phyloP scores from a whole-genome alignment of 1,139 yeast genomes.

The Debaryomyces sp. region DNA sequence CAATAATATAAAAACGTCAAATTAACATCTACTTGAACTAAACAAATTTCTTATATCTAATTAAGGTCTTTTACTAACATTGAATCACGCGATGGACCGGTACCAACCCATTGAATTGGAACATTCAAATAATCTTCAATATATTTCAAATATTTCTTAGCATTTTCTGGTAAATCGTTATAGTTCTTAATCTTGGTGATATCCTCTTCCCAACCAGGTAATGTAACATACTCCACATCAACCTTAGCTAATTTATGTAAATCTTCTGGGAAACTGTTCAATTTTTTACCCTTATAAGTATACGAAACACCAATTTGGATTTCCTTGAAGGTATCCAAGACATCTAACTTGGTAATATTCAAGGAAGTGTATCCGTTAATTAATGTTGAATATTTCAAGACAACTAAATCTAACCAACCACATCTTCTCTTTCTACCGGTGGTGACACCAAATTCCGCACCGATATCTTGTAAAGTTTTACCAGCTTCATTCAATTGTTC shows the following conservation, averaged over 20 bases:
- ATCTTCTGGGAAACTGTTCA: constrained; percentile 91
- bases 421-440: constrained; percentile 99
- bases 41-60: constrained; percentile 4
- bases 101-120: constrained; percentile 96
- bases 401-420: constrained; percentile 98
- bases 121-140: constrained; percentile 84
- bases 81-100: constrained; percentile 94
- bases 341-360: constrained; percentile 94
- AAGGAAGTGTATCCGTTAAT: constrained; percentile 94
- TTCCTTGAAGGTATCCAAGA: constrained; percentile 85
- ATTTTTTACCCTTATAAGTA: constrained; percentile 70
- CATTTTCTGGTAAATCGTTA: constrained; percentile 84
- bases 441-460: constrained; percentile 97
- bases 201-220: constrained; percentile 93
- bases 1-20: neutral
- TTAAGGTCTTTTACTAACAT: constrained; percentile 56
- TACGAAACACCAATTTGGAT: constrained; percentile 86
- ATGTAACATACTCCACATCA: constrained; percentile 84
- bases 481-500: constrained; percentile 91
- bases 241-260: constrained; percentile 78
- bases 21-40: constrained; percentile 6
- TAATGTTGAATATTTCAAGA: constrained; percentile 83
- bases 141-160: constrained; percentile 77
- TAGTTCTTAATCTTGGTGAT: constrained; percentile 72
- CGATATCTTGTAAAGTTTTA: constrained; percentile 83